These are phyloP conservation scores for Gossypium turneri DNA, from an alignment of 345 rosid species.

Conservation along the genomic window DNA sequence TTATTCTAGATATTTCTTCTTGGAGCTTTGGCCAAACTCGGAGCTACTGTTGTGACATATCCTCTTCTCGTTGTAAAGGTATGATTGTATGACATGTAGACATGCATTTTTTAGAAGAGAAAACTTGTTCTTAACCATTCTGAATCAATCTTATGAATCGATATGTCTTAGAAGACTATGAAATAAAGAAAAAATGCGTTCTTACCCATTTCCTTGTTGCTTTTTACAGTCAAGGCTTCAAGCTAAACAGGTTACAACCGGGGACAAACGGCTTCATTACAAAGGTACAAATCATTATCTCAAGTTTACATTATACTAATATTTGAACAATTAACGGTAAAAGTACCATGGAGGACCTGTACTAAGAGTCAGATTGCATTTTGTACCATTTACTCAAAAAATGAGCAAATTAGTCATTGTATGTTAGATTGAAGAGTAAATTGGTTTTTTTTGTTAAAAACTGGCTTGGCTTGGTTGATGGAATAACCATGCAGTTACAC, in stretches of 20 bases:
- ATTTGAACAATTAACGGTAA: too few relatives aligned
- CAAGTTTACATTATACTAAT: too few relatives aligned
- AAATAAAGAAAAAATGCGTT: background rate
- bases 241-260: constrained; percentile 71
- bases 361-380: too few relatives aligned
- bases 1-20: constrained; percentile 74
- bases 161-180: too few relatives aligned
- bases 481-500: too few relatives aligned
- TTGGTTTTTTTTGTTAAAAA: too few relatives aligned
- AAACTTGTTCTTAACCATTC: background rate
- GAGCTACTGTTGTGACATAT: constrained; percentile 91
- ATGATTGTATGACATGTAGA: constrained; percentile 26
- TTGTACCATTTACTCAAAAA: too few relatives aligned
- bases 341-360: too few relatives aligned
- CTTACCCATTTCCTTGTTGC: constrained; percentile 12
- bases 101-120: constrained; percentile 5
- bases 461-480: too few relatives aligned
- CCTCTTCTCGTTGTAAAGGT: constrained; percentile 96
- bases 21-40: constrained; percentile 97
- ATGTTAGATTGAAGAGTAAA: too few relatives aligned
- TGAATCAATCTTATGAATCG: background rate
- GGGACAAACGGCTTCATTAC: constrained; percentile 32
- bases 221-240: constrained; percentile 73
- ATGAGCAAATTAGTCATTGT: too few relatives aligned
- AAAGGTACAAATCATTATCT: too few relatives aligned